A percentile compares a stretch with the other conserved stretches of the same genome.
Evolutionary conservation across 768 basidiomycete genomes (phyloP).

Genomic region (Pleurotus tuoliensis): DNA sequence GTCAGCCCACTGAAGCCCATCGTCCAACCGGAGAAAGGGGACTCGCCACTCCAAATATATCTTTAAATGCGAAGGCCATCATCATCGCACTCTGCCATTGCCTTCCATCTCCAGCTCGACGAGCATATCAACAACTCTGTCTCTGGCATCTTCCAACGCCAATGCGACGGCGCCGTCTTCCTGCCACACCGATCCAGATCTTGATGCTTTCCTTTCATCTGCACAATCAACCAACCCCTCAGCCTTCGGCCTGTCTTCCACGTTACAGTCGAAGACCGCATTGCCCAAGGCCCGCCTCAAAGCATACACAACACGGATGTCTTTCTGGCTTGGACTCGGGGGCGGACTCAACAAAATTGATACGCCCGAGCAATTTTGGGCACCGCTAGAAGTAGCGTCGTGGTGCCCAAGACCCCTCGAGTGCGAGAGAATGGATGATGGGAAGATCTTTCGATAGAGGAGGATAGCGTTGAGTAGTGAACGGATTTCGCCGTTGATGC

Average conservation of each 20-base stretch:
- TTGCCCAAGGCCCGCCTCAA: conserved; percentile 56
- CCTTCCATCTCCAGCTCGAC: conserved; percentile 34
- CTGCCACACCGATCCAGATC: not conserved
- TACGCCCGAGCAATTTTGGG: conserved; percentile 9
- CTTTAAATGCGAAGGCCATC: no score
- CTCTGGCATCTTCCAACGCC: conserved; percentile 66
- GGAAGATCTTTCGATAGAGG: conserved; percentile 60
- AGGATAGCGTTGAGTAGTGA: conserved; percentile 56
- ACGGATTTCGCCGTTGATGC: conserved; percentile 43
- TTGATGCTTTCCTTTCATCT: not conserved
- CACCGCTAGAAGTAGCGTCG: not conserved
- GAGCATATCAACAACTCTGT: conserved; percentile 72
- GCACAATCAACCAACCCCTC: conserved; percentile 17
- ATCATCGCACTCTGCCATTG: conserved; percentile 2
- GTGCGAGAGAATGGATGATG: conserved; percentile 16
- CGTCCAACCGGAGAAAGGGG: no score
- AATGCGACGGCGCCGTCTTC: conserved; percentile 2
- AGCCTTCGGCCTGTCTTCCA: conserved; percentile 37
- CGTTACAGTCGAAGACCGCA: conserved; percentile 36
- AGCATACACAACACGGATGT: conserved; percentile 35
- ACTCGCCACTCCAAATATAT: no score
- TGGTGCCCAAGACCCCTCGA: not conserved
- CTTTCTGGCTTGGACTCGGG: conserved; percentile 47
- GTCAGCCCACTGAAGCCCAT: no score
- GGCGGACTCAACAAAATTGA: conserved; percentile 55